Percentiles rank a stretch among this genome's conserved stretches.
Conservation (phyloP, 2,329 filamentous ascomycete species). For the Aspergillus amoenus region DNA sequence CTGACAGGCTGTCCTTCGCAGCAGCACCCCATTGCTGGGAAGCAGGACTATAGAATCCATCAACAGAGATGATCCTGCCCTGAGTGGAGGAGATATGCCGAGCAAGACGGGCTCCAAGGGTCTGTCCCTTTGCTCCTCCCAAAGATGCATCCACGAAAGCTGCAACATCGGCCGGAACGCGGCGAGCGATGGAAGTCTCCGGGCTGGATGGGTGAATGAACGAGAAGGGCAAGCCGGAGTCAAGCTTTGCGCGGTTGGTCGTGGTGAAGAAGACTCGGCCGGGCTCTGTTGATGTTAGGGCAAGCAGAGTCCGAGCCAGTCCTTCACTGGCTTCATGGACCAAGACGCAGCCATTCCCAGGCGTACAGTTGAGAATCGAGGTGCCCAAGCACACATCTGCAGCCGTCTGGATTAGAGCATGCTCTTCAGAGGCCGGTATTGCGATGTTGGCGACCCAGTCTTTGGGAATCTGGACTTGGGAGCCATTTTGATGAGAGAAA, state of each 20-base stretch:
- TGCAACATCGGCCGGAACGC: neutral
- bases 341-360: neutral
- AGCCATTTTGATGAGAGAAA: neutral
- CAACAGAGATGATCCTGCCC: neutral
- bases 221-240: neutral
- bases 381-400: neutral
- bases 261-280: neutral
- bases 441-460: neutral
- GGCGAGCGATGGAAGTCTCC: neutral
- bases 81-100: neutral
- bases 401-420: neutral
- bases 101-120: neutral
- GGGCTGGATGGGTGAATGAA: neutral
- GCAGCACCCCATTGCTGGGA: neutral
- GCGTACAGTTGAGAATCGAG: neutral
- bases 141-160: neutral
- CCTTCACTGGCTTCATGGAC: neutral
- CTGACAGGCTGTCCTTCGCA: neutral
- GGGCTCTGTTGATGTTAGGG: neutral
- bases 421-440: neutral
- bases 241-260: neutral
- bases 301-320: neutral
- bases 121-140: neutral
- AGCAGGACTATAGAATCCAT: neutral
- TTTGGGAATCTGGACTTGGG: neutral